Base-by-base conservation (phyloP, 768 basidiomycete species). In the Ramaria sp. region DNA sequence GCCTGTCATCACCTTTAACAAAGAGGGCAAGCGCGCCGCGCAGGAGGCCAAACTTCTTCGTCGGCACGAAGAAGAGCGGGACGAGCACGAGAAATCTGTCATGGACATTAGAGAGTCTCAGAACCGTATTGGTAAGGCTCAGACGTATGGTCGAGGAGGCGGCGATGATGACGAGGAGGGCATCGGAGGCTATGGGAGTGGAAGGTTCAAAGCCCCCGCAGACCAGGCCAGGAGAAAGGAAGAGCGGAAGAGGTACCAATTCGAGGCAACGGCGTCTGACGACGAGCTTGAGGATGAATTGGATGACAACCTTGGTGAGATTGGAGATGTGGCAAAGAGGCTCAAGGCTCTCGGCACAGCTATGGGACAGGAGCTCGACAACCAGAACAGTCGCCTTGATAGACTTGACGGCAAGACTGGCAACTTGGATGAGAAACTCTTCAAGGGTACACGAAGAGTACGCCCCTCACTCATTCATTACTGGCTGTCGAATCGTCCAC, bases 261-360 rank as follows among this genome's bases (percentile, higher is more conserved):
- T 97, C 65, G 95, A 99, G 63, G 82, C 83, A 27, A 87, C 82
- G 38, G 90, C 78, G 2, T 90, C 87, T 6, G 95, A 99, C 65
- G 93, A 98, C 63, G 92, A 94, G 70, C 62, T 95, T 1, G 95
- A 99, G 72, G 87, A 97, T 63, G 93, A 98, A 70, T 65, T 99
- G 38, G 95, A 97, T 64, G 82, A 79, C 61, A 97, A 98, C 68
- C 72, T 99, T 24, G 83, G 89, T 66, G 92, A 95, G 69, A 87
- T 95, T 58, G 73, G 80, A 37, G 83, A 83, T 51, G 80, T 86
- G 52, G 81, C 88, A 1, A 88, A 84, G 71, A 75, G 82, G 47
- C 75, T 96, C 59, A 90, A 88, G 70, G 81, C 83, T 2, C 72
- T 94, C 19, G 89, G 87, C 6, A 76, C 76, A 59, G 83, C 87